These are phyloP conservation scores for Termitomyces sp. DNA, from an alignment of 1,284 basidiomycete species.

Conservation along the genomic window DNA sequence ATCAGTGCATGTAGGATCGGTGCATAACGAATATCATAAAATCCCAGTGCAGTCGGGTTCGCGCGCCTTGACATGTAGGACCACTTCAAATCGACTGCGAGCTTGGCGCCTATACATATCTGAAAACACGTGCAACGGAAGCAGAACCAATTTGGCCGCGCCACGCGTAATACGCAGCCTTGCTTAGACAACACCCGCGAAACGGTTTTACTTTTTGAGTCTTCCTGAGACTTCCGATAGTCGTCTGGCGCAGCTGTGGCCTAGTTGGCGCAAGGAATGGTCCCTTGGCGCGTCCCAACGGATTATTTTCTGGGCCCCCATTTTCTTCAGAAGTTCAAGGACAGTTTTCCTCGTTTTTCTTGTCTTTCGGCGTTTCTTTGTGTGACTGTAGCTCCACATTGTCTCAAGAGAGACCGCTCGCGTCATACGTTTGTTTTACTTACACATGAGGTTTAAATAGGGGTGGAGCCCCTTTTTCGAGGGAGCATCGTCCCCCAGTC, in stretches of 20 bases:
- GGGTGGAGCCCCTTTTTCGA: constrained; percentile 4
- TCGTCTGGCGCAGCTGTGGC: neutral
- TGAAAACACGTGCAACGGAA: neutral
- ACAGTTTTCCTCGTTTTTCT: neutral
- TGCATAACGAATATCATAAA: too few species aligned
- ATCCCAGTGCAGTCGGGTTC: too few species aligned
- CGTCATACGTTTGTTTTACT: constrained; percentile 7
- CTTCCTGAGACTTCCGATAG: neutral
- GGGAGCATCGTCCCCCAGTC: neutral
- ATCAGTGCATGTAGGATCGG: too few species aligned
- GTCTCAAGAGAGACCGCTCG: constrained; percentile 6
- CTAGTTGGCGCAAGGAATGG: neutral
- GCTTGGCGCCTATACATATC: neutral
- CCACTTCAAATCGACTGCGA: too few species aligned
- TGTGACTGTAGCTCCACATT: constrained; percentile 4
- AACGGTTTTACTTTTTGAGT: constrained; percentile 6
- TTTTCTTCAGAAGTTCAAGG: constrained; percentile 1
- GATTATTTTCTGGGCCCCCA: neutral
- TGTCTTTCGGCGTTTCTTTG: neutral
- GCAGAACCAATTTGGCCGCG: neutral
- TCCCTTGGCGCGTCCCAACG: neutral
- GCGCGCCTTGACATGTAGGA: too few species aligned
- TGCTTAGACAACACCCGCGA: constrained; percentile 7
- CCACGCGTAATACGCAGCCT: constrained; percentile 1
- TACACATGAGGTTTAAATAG: constrained; percentile 13